A percentile compares a stretch with the other conserved stretches of the same genome.
phyloP scores from a whole-genome alignment of 2,329 filamentous ascomycete species.

The Claviceps sp. region DNA sequence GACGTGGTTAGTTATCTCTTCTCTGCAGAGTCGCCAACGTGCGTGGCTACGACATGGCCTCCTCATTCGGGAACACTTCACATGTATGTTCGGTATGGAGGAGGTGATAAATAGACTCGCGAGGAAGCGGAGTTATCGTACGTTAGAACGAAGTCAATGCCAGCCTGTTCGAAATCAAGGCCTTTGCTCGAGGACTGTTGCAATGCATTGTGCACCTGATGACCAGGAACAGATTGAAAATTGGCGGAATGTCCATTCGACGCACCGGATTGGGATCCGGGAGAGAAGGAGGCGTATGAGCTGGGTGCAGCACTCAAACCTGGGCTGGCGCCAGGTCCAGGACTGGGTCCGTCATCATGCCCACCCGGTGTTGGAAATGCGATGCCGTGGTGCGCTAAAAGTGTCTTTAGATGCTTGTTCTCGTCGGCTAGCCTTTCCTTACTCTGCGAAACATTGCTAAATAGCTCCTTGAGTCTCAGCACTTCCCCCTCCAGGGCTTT shows the following conservation, averaged over 20 bases:
- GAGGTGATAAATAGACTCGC: conserved; percentile 53
- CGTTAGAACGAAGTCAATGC: conserved; percentile 85
- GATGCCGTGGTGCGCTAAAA: conserved; percentile 41
- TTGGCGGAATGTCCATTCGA: conserved; percentile 18
- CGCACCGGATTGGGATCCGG: conserved; percentile 28
- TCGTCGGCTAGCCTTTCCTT: conserved; percentile 66
- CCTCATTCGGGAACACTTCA: conserved; percentile 2
- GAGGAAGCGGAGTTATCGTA: conserved; percentile 49
- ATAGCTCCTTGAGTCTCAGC: conserved; percentile 75
- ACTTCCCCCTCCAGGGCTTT: conserved; percentile 88
- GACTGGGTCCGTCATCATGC: conserved; percentile 30
- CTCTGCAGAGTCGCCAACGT: conserved; percentile 5
- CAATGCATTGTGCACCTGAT: conserved; percentile 16
- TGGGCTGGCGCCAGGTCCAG: conserved; percentile 40
- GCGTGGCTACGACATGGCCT: conserved; percentile 5
- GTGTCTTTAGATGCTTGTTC: conserved; percentile 56
- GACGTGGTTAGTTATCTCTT: conserved; percentile 29
- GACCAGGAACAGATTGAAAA: conserved; percentile 17
- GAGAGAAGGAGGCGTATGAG: conserved; percentile 29
- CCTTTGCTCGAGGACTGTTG: conserved; percentile 22
- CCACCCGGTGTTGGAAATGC: conserved; percentile 15
- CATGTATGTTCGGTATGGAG: conserved; percentile 32
- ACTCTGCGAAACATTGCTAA: conserved; percentile 58
- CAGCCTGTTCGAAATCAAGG: conserved; percentile 66
- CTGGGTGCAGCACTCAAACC: conserved; percentile 42